Base-by-base conservation (phyloP, 495 filamentous ascomycete genomes). In the Ramalina peruviana region DNA sequence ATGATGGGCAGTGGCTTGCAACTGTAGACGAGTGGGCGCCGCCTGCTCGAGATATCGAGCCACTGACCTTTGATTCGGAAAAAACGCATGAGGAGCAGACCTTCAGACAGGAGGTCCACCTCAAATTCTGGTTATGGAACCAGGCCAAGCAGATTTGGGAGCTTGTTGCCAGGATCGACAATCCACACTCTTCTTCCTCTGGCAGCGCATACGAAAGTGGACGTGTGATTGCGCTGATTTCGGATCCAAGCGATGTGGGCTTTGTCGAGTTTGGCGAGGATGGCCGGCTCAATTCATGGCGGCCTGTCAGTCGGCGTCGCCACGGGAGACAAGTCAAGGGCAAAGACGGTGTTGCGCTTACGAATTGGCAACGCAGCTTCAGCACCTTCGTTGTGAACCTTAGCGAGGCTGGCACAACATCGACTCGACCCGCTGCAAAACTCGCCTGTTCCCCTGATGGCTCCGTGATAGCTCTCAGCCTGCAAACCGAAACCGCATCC, bases 41-140 rank as follows among this genome's bases (percentile, higher is more conserved):
- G 17, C 78, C 81, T 17, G 64, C 65, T 26, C 69, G 71, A 48
- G 86, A 90, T 56, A 45, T 83, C n/a, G 67, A 71, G 38, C 65
- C 69, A 59, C 65, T 72, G 49, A 67, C 69, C 37, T 64, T 72
- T 49, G 63, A 60, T 11, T 57, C 63, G 30, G 61, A 65, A 21
- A 59, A 61, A 17, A 33, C 60, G 15, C 50, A 48, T 17, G 67
- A 70, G 42, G 71, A 77, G 47, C 73, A 69, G 27, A 49, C 58
- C 3, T 63, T 59, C 17, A 73, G 75, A 6, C 54, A 58, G 12
- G 92, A 99, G 58, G 72, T 86, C 2, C 84, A 81, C 55, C 67
- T 99, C 20, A 95, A 90, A 57, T 90, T 99, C 60, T 99, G 92
- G 92, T 73, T 74, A 47, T 87, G 86, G 73, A 76, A 74, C 37